Conservation (phyloP, 495 filamentous ascomycete genomes). For the Aspergillus campestris region DNA sequence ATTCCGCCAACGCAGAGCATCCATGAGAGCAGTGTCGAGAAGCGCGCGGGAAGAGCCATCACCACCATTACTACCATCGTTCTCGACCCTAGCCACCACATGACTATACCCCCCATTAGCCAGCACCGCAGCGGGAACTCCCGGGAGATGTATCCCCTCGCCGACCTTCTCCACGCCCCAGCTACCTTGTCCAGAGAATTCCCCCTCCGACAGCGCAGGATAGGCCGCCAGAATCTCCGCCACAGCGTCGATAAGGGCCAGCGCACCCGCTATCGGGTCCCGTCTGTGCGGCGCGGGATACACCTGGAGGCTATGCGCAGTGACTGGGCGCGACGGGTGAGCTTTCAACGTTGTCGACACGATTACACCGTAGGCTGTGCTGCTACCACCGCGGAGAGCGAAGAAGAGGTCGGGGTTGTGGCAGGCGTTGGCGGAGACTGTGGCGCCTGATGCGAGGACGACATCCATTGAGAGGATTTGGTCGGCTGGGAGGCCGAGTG, state of each 20-base stretch:
- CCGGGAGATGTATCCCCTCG: background rate
- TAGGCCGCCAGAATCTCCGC: background rate
- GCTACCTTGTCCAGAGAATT: conserved; percentile 20
- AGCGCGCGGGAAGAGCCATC: background rate
- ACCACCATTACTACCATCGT: no score
- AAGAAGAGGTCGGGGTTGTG: no score
- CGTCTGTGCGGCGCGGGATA: background rate
- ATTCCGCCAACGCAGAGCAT: conserved; percentile 12
- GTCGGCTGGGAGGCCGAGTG: background rate
- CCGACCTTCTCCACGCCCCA: conserved; percentile 11
- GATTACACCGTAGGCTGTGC: no score
- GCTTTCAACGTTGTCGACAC: conserved; percentile 31
- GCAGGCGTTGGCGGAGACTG: no score
- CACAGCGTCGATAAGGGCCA: background rate
- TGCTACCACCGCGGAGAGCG: no score
- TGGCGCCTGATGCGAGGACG: no score
- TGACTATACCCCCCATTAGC: conserved; percentile 5
- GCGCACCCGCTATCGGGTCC: background rate
- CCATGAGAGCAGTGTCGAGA: background rate
- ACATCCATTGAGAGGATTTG: no score
- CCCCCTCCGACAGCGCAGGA: conserved; percentile 1
- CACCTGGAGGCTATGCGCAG: background rate
- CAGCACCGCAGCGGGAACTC: conserved; percentile 11
- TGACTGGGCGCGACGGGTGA: conserved; percentile 10
- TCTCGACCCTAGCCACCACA: background rate